phyloP scores from a whole-genome alignment of 176 grass and related monocot species.

The Eleusine coracana region DNA sequence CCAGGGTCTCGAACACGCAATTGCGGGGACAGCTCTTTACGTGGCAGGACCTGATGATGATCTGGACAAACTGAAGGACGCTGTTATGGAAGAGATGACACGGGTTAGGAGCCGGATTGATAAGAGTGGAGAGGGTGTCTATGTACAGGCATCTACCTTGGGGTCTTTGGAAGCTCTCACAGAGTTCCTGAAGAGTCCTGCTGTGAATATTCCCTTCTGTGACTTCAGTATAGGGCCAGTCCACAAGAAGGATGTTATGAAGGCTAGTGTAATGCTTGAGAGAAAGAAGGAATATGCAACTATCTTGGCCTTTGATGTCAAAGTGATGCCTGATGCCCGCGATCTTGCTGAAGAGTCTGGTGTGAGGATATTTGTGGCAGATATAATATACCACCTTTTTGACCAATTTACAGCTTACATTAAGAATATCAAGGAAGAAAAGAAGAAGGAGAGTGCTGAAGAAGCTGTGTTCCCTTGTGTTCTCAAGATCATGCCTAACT shows the following conservation, averaged over 20 bases:
- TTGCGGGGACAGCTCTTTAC: slow-evolving; percentile 92
- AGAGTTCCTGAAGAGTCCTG: slow-evolving; percentile 83
- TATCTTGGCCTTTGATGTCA: slow-evolving; percentile 98
- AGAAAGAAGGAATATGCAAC: slow-evolving; percentile 95
- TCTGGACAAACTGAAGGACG: slow-evolving; percentile 68
- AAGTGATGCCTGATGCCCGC: slow-evolving; percentile 90
- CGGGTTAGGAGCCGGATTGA: slow-evolving; percentile 78
- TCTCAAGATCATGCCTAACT: slow-evolving; percentile 87
- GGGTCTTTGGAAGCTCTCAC: slow-evolving; percentile 88
- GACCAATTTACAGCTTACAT: slow-evolving; percentile 95
- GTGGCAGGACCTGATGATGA: slow-evolving; percentile 63
- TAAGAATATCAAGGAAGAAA: slow-evolving; percentile 78
- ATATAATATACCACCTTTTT: slow-evolving; percentile 95
- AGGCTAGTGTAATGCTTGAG: slow-evolving; percentile 95
- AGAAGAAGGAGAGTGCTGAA: slow-evolving; percentile 85
- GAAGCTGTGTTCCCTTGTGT: slow-evolving; percentile 92
- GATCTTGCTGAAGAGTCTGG: slow-evolving; percentile 85
- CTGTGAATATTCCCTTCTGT: slow-evolving; percentile 83
- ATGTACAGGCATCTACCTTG: slow-evolving; percentile 93
- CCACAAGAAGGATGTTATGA: slow-evolving; percentile 97
- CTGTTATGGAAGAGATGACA: slow-evolving; percentile 87
- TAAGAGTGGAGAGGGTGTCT: slow-evolving; percentile 88
- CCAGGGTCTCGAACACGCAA: slow-evolving; percentile 89
- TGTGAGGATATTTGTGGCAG: slow-evolving; percentile 87
- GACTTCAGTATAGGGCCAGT: slow-evolving; percentile 96